A percentile compares a stretch with the other conserved stretches of the same genome.
phyloP scores from a whole-genome alignment of 2,329 filamentous ascomycete genomes.

The Colletotrichum chlorophyti region DNA sequence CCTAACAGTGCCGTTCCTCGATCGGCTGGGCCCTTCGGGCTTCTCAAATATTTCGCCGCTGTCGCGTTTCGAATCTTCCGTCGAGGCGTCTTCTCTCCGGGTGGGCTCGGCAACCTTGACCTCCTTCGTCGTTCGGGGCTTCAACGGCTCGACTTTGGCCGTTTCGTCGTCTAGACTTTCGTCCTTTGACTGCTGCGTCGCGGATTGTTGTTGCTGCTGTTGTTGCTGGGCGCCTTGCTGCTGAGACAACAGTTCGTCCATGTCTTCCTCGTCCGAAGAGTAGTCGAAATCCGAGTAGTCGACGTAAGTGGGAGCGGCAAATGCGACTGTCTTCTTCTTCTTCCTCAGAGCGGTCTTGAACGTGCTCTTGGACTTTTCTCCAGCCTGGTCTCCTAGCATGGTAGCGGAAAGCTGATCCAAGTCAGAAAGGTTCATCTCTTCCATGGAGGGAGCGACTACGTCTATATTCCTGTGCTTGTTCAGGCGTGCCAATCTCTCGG shows the following conservation, averaged over 20 bases:
- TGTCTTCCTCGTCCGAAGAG: slow-evolving; percentile 77
- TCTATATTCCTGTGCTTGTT: slow-evolving; percentile 99
- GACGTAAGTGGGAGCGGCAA: slow-evolving; percentile 84
- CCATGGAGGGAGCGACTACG: slow-evolving; percentile 58
- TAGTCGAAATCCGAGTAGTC: slow-evolving; percentile 89
- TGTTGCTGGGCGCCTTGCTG: slow-evolving; percentile 39
- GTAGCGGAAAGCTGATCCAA: slow-evolving; percentile 61
- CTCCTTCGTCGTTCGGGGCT: slow-evolving; percentile 52
- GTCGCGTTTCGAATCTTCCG: slow-evolving; percentile 48
- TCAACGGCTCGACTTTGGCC: slow-evolving; percentile 63
- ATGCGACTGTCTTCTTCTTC: slow-evolving; percentile 87
- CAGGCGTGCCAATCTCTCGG: slow-evolving; percentile 87
- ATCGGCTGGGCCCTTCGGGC: slow-evolving; percentile 62
- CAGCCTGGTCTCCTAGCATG: slow-evolving; percentile 67
- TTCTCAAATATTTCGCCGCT: slow-evolving; percentile 75
- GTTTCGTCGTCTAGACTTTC: slow-evolving; percentile 53
- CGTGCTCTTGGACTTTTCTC: slow-evolving; percentile 80
- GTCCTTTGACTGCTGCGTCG: slow-evolving; percentile 37
- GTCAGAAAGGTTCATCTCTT: slow-evolving; percentile 35
- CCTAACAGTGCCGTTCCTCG: slow-evolving; percentile 84
- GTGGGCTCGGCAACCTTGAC: slow-evolving; percentile 40
- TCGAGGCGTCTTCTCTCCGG: slow-evolving; percentile 39
- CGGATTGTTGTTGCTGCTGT: slow-evolving; percentile 37
- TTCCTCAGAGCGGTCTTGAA: slow-evolving; percentile 84
- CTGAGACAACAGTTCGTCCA: slow-evolving; percentile 51